These are phyloP conservation scores for Glomus cerebriforme DNA, from an alignment of 192 early-diverging fungal species.

Conservation along the genomic window DNA sequence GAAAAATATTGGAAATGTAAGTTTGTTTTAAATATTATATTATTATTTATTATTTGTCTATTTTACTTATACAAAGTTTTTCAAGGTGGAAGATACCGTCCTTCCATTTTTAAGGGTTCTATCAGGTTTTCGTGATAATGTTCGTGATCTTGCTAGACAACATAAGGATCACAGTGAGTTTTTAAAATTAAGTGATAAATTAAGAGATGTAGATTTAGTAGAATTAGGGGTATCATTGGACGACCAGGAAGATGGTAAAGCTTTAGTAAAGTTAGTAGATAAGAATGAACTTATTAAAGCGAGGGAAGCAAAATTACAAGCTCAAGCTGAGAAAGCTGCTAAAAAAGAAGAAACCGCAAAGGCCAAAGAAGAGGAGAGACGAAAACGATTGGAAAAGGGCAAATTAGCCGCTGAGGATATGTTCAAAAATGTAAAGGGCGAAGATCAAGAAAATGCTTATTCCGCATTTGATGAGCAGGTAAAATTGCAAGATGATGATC, in stretches of 20 bases:
- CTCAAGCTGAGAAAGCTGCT: constrained; percentile 62
- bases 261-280: constrained; percentile 89
- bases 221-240: constrained; percentile 90
- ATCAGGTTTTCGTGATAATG: constrained; percentile 85
- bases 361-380: constrained; percentile 65
- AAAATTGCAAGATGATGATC: not conserved
- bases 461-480: constrained; percentile 73
- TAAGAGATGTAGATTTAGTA: constrained; percentile 87
- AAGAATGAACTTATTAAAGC: constrained; percentile 66
- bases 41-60: not conserved
- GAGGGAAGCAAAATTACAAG: constrained; percentile 66
- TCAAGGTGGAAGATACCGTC: constrained; percentile 59
- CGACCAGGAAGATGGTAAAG: constrained; percentile 93
- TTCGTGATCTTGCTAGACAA: constrained; percentile 75
- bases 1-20: constrained; percentile 44
- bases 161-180: constrained; percentile 52
- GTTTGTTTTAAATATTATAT: constrained; percentile 1
- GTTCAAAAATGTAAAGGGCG: constrained; percentile 69
- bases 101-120: constrained; percentile 82
- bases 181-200: constrained; percentile 77
- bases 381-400: constrained; percentile 76
- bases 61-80: not conserved
- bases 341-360: constrained; percentile 63
- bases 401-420: constrained; percentile 74
- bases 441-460: constrained; percentile 50